These are phyloP conservation scores for Sinapis alba DNA, from an alignment of 441 rosid species.

Conservation along the genomic window DNA sequence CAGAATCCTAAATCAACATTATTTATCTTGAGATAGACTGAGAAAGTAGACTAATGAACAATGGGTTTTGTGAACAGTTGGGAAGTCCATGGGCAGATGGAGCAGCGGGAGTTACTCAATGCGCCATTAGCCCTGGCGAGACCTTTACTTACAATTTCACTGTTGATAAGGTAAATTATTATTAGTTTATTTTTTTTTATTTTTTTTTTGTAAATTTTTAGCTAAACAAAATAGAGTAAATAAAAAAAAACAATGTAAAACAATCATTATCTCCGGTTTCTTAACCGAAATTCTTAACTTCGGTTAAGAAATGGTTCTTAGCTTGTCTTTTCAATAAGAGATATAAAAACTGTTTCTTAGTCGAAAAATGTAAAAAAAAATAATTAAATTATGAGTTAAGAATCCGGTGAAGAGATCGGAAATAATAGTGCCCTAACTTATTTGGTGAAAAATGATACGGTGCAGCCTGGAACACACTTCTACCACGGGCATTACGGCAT, in stretches of 20 bases:
- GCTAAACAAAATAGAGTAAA: no score
- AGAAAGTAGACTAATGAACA: background rate
- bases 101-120: constrained; percentile 82
- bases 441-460: background rate
- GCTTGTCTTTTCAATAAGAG: no score
- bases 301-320: no score
- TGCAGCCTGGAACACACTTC: constrained; percentile 82
- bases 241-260: background rate
- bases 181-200: background rate
- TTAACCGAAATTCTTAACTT: no score
- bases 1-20: background rate
- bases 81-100: constrained; percentile 97
- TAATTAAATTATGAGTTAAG: no score
- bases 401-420: no score
- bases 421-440: no score
- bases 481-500: constrained; percentile 90
- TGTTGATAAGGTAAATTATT: constrained; percentile 73
- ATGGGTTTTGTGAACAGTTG: constrained; percentile 31
- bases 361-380: no score
- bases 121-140: constrained; percentile 78
- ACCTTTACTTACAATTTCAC: constrained; percentile 66
- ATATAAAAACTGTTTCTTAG: no score
- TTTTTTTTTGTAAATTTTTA: background rate
- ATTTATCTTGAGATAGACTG: background rate
- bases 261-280: no score